phyloP scores from a whole-genome alignment of 2,329 filamentous ascomycete genomes.

The Calonectria pseudoturangicola region DNA sequence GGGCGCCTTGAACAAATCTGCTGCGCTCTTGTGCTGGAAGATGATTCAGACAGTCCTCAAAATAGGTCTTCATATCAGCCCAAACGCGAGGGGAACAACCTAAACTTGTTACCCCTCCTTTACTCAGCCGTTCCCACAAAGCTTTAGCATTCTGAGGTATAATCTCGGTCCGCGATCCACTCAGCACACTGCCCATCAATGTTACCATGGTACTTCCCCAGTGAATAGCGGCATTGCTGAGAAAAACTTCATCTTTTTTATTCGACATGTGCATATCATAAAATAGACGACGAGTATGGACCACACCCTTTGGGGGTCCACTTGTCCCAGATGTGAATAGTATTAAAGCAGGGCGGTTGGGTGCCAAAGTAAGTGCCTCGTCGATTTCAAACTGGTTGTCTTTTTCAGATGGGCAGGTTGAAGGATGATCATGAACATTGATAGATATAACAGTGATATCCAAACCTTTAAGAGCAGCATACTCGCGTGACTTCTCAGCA shows the following conservation, averaged over 20 bases:
- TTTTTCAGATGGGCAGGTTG: neutral
- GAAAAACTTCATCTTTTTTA: neutral
- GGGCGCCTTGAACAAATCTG: neutral
- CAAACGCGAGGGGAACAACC: neutral
- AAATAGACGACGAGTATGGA: neutral
- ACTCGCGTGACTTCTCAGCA: neutral
- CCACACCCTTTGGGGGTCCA: neutral
- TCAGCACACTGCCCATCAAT: neutral
- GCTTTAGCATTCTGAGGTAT: neutral
- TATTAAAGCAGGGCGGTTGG: neutral
- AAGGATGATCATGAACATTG: neutral
- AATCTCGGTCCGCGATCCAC: conserved; percentile 1
- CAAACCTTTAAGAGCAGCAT: neutral
- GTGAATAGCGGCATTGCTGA: neutral
- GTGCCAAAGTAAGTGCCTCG: neutral
- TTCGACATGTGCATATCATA: neutral
- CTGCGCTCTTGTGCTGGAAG: neutral
- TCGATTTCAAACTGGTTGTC: neutral
- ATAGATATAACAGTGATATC: neutral
- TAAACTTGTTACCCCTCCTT: neutral
- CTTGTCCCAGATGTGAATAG: conserved; percentile 5
- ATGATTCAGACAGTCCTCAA: neutral
- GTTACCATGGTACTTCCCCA: neutral
- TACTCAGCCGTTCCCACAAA: neutral
- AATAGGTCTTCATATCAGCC: neutral